phyloP scores from a whole-genome alignment of 2,329 filamentous ascomycete genomes.

The Trichoderma endophyticum region DNA sequence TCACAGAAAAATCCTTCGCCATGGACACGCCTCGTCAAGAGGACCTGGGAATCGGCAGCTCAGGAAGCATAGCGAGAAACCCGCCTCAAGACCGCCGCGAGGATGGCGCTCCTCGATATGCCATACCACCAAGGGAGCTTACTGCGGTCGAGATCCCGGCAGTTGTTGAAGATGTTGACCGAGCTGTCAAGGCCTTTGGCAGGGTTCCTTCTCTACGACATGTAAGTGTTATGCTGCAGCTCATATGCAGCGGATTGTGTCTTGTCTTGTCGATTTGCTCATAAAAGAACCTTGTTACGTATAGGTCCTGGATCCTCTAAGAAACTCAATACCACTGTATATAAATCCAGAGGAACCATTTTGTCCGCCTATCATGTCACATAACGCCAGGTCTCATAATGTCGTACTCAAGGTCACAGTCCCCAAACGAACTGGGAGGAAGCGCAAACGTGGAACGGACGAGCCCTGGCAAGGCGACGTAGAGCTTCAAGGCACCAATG shows the following conservation, averaged over 20 bases:
- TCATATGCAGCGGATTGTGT: not conserved
- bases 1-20: too few relatives aligned
- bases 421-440: slow-evolving; percentile 81
- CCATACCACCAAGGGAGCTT: slow-evolving; percentile 34
- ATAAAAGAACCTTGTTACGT: not conserved
- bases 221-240: slow-evolving; percentile 28
- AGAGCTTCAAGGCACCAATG: slow-evolving; percentile 29
- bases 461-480: slow-evolving; percentile 57
- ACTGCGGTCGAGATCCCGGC: slow-evolving; percentile 44
- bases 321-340: slow-evolving; percentile 63
- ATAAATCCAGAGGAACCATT: slow-evolving; percentile 77
- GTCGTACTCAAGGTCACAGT: slow-evolving; percentile 82
- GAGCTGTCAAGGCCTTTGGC: slow-evolving; percentile 42
- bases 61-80: not conserved
- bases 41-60: not conserved
- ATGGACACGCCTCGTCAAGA: not conserved
- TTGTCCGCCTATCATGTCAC: slow-evolving; percentile 73
- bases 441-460: slow-evolving; percentile 74
- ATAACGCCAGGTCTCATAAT: slow-evolving; percentile 73
- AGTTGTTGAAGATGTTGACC: slow-evolving; percentile 43
- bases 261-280: not conserved
- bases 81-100: not conserved
- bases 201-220: slow-evolving; percentile 37
- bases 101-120: slow-evolving; percentile 34
- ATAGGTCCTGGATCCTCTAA: slow-evolving; percentile 47